Base-by-base conservation (phyloP, 2,329 filamentous ascomycete species). In the Pseudofabraea citricarpa region DNA sequence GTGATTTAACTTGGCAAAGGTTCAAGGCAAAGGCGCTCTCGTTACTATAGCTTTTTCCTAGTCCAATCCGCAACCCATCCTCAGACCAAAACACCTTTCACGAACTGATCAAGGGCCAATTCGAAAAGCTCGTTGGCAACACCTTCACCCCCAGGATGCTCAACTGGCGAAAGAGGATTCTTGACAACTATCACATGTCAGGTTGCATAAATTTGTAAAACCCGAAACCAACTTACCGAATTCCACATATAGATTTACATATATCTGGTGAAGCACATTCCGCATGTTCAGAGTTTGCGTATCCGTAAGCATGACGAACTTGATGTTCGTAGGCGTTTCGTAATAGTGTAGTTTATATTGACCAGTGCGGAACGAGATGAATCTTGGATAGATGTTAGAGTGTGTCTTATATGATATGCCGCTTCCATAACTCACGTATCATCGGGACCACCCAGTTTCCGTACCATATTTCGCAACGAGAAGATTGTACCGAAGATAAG, bases 341-440 rank as follows among this genome's bases (percentile, higher is more conserved):
- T 96, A 98, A 73, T 95, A 98, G 70, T 98, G 93, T 57, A 98
- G 79, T 70, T 96, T 96, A 75, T 98, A 98, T 67, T 95, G 86
- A 55, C 78, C 87, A 41, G 93, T 98, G 56, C 89, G 86, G 69
- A 87, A 98, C 55, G 85, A 89, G 56, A 98, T 85, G 66, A 98
- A 98, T 62, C 87, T 89, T 44, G 51, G 52, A 50, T 51, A 19
- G 32, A 6, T 18, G 24, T 27, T 16, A 32, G 15, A n/a, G n/a
- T 27, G 16, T 40, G 21, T 8, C 7, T n/a, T 6, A 20, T 37
- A 8, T n/a, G 9, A 8, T 5, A 5, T 36, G 22, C 13, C 10
- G 5, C 7, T 31, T 38, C 64, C n/a, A n/a, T n/a, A n/a, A n/a
- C n/a, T 51, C 61, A 77, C 75, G 73, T 79, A 70, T 96, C 91